phyloP scores from a whole-genome alignment of 805 yeast species.

The Sporopachydermia lactativora region DNA sequence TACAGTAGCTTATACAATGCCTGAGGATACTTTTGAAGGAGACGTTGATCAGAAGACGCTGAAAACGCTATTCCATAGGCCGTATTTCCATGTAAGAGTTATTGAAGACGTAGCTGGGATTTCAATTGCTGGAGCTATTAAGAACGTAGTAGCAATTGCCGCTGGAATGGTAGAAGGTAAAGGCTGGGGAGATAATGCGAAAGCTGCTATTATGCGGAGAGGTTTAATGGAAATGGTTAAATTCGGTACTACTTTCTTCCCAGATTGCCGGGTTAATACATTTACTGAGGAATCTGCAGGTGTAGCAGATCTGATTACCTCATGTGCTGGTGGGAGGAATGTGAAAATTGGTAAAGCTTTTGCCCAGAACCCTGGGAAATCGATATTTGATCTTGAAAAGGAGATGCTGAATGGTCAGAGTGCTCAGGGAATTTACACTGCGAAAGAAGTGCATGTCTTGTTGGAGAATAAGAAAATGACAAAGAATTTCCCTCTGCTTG shows the following conservation, averaged over 20 bases:
- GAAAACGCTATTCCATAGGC: slow-evolving; percentile 86
- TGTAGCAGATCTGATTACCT: slow-evolving; percentile 95
- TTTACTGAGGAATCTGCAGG: slow-evolving; percentile 93
- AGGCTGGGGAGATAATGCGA: slow-evolving; percentile 99
- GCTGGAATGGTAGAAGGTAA: slow-evolving; percentile 96
- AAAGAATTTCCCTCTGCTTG: slow-evolving; percentile 70
- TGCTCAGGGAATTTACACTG: slow-evolving; percentile 89
- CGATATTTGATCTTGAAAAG: slow-evolving; percentile 73
- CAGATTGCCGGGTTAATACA: slow-evolving; percentile 52
- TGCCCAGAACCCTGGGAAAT: slow-evolving; percentile 57
- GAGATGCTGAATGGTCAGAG: slow-evolving; percentile 87
- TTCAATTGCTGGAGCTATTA: slow-evolving; percentile 92
- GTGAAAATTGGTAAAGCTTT: slow-evolving; percentile 79
- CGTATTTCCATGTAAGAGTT: slow-evolving; percentile 94
- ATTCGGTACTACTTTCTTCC: slow-evolving; percentile 70
- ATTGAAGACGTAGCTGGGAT: slow-evolving; percentile 92
- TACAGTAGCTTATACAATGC: slow-evolving; percentile 79
- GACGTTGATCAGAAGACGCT: slow-evolving; percentile 63
- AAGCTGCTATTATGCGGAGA: slow-evolving; percentile 93
- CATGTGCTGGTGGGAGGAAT: slow-evolving; percentile 96
- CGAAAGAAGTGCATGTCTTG: slow-evolving; percentile 83
- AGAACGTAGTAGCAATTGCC: slow-evolving; percentile 90
- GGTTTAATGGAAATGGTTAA: slow-evolving; percentile 83
- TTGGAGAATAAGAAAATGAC: slow-evolving; percentile 36
- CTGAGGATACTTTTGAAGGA: slow-evolving; percentile 53